Conservation (phyloP, 495 filamentous ascomycete species). For the Cryomyces minteri region DNA sequence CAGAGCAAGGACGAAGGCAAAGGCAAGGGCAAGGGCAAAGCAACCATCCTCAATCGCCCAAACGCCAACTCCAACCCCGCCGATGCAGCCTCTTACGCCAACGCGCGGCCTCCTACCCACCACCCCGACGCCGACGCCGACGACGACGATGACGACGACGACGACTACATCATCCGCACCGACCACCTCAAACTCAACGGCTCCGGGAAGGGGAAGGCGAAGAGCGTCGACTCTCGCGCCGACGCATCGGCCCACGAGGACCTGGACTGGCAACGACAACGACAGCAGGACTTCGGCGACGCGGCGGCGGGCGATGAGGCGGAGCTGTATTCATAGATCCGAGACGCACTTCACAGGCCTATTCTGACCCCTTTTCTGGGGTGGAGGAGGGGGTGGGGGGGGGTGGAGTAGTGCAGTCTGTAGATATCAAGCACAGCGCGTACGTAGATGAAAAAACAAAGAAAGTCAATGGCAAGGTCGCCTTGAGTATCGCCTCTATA, state of each 20-base stretch:
- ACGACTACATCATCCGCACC: conserved; percentile 24
- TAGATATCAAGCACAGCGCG: no score
- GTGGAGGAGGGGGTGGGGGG: no score
- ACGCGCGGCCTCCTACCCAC: conserved; percentile 1
- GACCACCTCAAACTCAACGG: conserved; percentile 22
- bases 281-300: conserved; percentile 14
- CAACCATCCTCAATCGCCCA: not conserved
- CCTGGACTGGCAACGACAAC: conserved; percentile 1
- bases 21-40: conserved; percentile 6
- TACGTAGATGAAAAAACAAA: no score
- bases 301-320: conserved; percentile 18
- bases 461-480: no score
- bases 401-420: no score
- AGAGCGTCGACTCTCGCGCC: conserved; percentile 6
- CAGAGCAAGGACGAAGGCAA: not conserved
- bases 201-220: conserved; percentile 26
- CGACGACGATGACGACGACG: conserved; percentile 29
- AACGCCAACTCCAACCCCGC: not conserved
- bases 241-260: no score
- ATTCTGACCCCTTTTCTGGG: no score
- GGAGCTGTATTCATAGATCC: conserved; percentile 11
- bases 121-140: conserved; percentile 9
- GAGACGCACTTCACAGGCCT: no score
- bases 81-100: not conserved
- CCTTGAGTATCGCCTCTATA: no score